phyloP scores from a whole-genome alignment of 2,329 filamentous ascomycete species.

The Lithohypha guttulata region DNA sequence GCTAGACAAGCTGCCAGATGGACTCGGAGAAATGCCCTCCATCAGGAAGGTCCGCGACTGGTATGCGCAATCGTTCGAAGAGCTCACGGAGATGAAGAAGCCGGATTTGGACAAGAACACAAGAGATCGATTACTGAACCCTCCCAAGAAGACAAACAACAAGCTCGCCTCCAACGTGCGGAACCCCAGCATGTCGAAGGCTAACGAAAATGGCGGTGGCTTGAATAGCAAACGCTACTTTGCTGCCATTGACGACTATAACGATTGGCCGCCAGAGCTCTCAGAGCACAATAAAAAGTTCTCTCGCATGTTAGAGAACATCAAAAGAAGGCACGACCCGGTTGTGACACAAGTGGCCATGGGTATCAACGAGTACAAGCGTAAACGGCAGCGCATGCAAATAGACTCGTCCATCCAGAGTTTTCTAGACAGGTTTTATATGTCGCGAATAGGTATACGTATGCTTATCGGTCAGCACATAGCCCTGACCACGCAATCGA shows the following conservation, averaged over 20 bases:
- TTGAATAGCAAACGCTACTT: slow-evolving; percentile 65
- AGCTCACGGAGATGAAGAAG: slow-evolving; percentile 78
- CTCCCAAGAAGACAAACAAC: slow-evolving; percentile 41
- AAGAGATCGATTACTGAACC: slow-evolving; percentile 60
- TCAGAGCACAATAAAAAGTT: slow-evolving; percentile 91
- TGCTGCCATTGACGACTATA: slow-evolving; percentile 75
- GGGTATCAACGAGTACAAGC: slow-evolving; percentile 96
- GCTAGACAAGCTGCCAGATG: slow-evolving; percentile 82
- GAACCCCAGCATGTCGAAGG: slow-evolving; percentile 75
- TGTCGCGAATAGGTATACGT: slow-evolving; percentile 96
- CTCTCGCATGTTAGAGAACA: slow-evolving; percentile 75
- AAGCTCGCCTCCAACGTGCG: slow-evolving; percentile 72
- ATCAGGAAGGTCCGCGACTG: slow-evolving; percentile 92
- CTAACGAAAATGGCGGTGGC: slow-evolving; percentile 42
- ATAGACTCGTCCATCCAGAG: slow-evolving; percentile 92
- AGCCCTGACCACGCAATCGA: slow-evolving; percentile 84
- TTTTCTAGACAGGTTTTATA: slow-evolving; percentile 98
- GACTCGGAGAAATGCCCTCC: slow-evolving; percentile 94
- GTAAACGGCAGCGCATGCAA: slow-evolving; percentile 89
- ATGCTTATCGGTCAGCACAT: slow-evolving; percentile 99
- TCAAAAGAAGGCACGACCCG: slow-evolving; percentile 91
- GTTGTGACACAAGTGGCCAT: slow-evolving; percentile 98
- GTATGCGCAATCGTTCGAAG: slow-evolving; percentile 99
- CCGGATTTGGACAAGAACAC: slow-evolving; percentile 67
- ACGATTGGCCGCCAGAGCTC: slow-evolving; percentile 87